phyloP scores from a whole-genome alignment of 1,284 basidiomycete species.

The Gymnopus androsaceus region DNA sequence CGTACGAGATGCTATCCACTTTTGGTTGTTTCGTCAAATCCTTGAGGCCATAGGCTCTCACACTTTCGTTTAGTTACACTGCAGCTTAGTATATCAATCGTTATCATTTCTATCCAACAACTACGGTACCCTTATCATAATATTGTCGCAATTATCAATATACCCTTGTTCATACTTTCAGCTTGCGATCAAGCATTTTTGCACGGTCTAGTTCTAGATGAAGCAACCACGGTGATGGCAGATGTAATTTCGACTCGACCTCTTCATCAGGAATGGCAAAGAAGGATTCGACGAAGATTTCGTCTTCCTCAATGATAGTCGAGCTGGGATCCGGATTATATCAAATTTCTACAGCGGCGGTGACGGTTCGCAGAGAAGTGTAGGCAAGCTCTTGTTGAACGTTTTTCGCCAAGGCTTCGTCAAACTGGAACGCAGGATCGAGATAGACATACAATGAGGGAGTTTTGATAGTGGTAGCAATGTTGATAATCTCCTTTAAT shows the following conservation, averaged over 20 bases:
- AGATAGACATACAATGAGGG: slow-evolving; percentile 94
- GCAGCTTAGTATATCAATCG: too few species aligned
- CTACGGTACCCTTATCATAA: too few species aligned
- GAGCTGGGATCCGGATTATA: slow-evolving; percentile 95
- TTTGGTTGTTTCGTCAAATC: slow-evolving; percentile 1
- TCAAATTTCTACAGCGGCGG: slow-evolving; percentile 96
- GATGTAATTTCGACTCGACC: slow-evolving; percentile 86
- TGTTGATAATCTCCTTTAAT: slow-evolving; percentile 98
- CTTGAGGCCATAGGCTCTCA: slow-evolving; percentile 8
- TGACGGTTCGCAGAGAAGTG: slow-evolving; percentile 94
- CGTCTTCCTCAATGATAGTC: slow-evolving; percentile 96
- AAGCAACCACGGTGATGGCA: slow-evolving; percentile 96
- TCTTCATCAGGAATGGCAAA: slow-evolving; percentile 99
- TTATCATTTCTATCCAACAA: too few species aligned
- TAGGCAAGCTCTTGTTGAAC: slow-evolving; percentile 93
- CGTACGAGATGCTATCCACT: background rate
- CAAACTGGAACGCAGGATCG: slow-evolving; percentile 67
- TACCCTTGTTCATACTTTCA: too few species aligned
- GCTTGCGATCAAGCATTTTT: slow-evolving; percentile 96
- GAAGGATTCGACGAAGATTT: slow-evolving; percentile 97
- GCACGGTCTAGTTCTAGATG: slow-evolving; percentile 96
- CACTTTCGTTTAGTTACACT: too few species aligned
- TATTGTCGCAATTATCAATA: too few species aligned
- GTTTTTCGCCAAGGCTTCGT: slow-evolving; percentile 72
- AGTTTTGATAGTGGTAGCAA: slow-evolving; percentile 98